These are phyloP conservation scores for Pleurotus pulmonarius DNA, from an alignment of 768 basidiomycete species.

Conservation along the genomic window DNA sequence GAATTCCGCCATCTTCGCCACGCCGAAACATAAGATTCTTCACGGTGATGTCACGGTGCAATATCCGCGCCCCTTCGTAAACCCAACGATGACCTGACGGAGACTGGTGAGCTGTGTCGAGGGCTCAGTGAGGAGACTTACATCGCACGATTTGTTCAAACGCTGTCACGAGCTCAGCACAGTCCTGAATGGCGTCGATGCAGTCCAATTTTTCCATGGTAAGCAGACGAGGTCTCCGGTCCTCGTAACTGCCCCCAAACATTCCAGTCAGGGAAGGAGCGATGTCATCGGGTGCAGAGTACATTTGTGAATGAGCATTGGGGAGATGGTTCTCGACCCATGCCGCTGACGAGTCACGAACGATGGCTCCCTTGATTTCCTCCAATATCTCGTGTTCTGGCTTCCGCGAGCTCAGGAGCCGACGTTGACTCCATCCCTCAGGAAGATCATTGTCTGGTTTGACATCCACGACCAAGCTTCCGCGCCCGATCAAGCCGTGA, in stretches of 20 bases:
- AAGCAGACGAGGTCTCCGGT: not conserved
- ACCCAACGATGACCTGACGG: not conserved
- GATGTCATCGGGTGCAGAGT: not conserved
- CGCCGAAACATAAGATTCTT: not conserved
- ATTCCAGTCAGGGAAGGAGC: not conserved
- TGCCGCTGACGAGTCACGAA: not conserved
- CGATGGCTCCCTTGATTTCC: not conserved
- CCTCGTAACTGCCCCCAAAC: not conserved
- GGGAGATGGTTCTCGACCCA: conserved; percentile 1
- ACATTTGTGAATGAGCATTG: not conserved
- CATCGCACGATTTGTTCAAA: not conserved
- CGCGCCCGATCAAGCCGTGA: not conserved
- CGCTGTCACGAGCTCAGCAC: not conserved
- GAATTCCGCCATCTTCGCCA: not conserved
- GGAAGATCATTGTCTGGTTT: not conserved
- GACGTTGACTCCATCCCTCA: not conserved
- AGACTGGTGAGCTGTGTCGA: not conserved
- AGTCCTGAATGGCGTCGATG: not conserved
- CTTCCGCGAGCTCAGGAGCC: not conserved
- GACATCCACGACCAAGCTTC: not conserved
- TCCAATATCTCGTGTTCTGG: not conserved
- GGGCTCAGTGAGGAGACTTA: not conserved
- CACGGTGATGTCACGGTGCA: conserved; percentile 2
- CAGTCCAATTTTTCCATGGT: not conserved
- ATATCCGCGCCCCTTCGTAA: not conserved